Evolutionary conservation across 2,329 filamentous ascomycete species (phyloP), one percentile per base, ranked within the genome.

Genomic region (Fusarium tricinctum): DNA sequence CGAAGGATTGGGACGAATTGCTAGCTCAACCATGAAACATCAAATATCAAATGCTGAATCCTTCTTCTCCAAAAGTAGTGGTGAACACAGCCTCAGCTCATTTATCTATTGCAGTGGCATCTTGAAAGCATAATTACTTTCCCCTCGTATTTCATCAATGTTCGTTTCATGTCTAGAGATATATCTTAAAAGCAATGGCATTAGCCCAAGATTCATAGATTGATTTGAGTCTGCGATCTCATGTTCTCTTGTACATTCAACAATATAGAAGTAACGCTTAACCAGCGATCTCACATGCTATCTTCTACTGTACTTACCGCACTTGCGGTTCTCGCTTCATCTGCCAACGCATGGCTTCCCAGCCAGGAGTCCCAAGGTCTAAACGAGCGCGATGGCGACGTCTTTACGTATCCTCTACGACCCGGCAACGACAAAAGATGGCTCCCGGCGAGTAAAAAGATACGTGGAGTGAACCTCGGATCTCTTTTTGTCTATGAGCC

Each of bases 381-480:
- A 8, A 35, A 35, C 46, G 45, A 65, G 19, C 57, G 57, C 15
- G 61, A 54, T 13, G 23, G 58, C 19, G 42, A 43, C 10, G 48
- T 66, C 7, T 69, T 69, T 38, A 33, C 56, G 8, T 48, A 58
- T 15, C 51, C 43, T 30, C 33, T 49, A 8, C 51, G 49, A n/a
- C 17, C 40, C 1, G 3, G 22, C 2, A 52, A 52, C 13, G 32
- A 58, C 8, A 70, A 68, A 45, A 40, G 68, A 58, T 70, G 58
- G 65, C 57, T 63, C 2, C 63, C 71, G 3, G 58, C 49, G 1
- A 59, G 45, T 4, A 52, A 32, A 52, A 86, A 85, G 71, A 83
- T 88, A 51, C 83, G 85, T 12, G 86, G 85, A 32, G 85, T 88
- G 57, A 87, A 88, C 70, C 75, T 87, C 10, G 84, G 85, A 8